These are phyloP conservation scores for Pachysandra terminalis DNA, from an alignment of 164 flowering plant species.

Conservation along the genomic window DNA sequence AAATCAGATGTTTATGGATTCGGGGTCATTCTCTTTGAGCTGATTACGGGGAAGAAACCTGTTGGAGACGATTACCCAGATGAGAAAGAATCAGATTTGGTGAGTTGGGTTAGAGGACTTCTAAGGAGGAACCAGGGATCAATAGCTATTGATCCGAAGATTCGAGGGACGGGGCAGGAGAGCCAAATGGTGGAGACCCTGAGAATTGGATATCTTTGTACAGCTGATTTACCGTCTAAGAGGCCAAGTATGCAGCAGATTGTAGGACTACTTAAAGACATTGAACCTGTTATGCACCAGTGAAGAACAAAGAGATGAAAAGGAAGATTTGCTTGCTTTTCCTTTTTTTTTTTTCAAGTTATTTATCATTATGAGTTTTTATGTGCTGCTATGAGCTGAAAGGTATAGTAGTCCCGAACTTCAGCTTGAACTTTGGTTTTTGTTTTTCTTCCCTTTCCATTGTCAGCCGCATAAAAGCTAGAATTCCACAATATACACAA, in stretches of 20 bases:
- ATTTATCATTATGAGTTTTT: neutral
- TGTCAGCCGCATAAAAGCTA: neutral
- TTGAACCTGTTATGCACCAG: neutral
- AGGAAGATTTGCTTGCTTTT: neutral
- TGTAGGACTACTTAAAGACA: constrained; percentile 84
- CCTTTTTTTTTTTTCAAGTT: neutral
- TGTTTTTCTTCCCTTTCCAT: neutral
- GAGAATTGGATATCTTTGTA: constrained; percentile 85
- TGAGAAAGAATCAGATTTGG: constrained; percentile 48
- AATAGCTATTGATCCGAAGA: constrained; percentile 63
- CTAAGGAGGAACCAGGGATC: constrained; percentile 53
- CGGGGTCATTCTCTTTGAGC: constrained; percentile 78
- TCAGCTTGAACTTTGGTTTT: neutral
- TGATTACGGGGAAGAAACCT: constrained; percentile 76
- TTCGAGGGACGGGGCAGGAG: constrained; percentile 50
- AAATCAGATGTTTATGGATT: constrained; percentile 81
- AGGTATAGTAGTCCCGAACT: neutral
- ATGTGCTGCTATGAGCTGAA: neutral
- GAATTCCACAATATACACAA: neutral
- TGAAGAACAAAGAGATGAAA: neutral
- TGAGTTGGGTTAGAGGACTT: constrained; percentile 70
- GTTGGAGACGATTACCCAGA: constrained; percentile 61
- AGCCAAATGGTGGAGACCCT: constrained; percentile 70
- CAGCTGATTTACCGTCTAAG: constrained; percentile 79
- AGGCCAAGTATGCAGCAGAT: constrained; percentile 93